These are phyloP conservation scores for Vitis cinerea DNA, from an alignment of 164 flowering plant species.

Conservation along the genomic window DNA sequence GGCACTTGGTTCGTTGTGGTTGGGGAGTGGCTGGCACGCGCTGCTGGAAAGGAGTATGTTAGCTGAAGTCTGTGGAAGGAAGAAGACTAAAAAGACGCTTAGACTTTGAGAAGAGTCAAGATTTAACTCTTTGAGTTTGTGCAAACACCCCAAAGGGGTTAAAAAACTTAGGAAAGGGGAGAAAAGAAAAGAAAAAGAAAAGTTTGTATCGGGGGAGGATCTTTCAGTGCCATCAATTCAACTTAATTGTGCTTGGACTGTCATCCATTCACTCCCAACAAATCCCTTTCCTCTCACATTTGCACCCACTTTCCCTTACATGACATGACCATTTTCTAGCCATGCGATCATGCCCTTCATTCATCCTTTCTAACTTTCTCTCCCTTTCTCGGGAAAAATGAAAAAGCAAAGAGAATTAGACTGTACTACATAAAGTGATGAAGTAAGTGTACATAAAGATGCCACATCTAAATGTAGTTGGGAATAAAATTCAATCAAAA, in stretches of 20 bases:
- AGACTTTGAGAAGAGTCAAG: constrained; percentile 24
- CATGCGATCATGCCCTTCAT: constrained; percentile 24
- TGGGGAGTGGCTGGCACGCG: constrained; percentile 9
- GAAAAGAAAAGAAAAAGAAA: constrained; percentile 1
- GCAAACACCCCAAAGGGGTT: constrained; percentile 11
- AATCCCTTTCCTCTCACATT: constrained; percentile 30
- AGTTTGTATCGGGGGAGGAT: constrained; percentile 13
- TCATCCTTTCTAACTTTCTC: background rate
- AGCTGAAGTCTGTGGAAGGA: background rate
- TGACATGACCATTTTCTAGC: constrained; percentile 39
- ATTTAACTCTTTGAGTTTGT: constrained; percentile 30
- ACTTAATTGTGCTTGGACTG: constrained; percentile 34
- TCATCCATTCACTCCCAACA: constrained; percentile 44
- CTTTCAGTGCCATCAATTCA: constrained; percentile 37
- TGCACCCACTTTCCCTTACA: constrained; percentile 55
- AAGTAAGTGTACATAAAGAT: constrained; percentile 15
- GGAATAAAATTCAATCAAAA: constrained; percentile 32
- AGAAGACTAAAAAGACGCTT: constrained; percentile 5
- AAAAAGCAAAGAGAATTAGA: constrained; percentile 14
- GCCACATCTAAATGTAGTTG: constrained; percentile 23
- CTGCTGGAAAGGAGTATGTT: background rate
- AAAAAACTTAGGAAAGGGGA: background rate
- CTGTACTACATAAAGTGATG: constrained; percentile 21
- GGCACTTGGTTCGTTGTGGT: background rate
- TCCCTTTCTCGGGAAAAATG: constrained; percentile 19